Conservation (phyloP, 2,329 filamentous ascomycete species). For the Colletotrichum sp. region DNA sequence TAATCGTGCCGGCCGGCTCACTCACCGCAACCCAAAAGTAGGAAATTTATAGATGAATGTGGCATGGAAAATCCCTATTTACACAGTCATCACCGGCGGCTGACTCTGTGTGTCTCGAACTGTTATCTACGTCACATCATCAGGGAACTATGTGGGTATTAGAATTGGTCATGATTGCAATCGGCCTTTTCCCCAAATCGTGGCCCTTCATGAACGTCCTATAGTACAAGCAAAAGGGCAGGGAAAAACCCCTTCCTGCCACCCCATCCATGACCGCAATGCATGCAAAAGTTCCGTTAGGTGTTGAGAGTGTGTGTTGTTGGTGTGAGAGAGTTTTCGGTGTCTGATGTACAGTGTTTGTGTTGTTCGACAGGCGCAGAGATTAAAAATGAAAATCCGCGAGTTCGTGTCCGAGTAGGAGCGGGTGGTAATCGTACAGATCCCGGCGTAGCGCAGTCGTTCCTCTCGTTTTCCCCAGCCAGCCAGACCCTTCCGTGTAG, state of each 20-base stretch:
- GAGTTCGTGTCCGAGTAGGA: neutral
- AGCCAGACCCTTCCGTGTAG: neutral
- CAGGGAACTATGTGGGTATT: slow-evolving; percentile 1
- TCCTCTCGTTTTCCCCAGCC: neutral
- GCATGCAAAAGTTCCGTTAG: slow-evolving; percentile 18
- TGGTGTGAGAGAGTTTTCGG: slow-evolving; percentile 11
- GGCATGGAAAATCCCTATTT: too few relatives aligned
- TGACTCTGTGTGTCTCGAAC: too few relatives aligned
- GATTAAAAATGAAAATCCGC: neutral
- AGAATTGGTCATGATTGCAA: slow-evolving; percentile 20
- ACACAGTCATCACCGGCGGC: too few relatives aligned
- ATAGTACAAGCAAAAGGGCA: slow-evolving; percentile 21
- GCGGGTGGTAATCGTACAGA: neutral
- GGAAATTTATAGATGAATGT: too few relatives aligned
- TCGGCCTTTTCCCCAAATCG: slow-evolving; percentile 4
- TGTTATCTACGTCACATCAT: neutral
- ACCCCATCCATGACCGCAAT: slow-evolving; percentile 20
- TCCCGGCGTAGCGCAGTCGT: neutral
- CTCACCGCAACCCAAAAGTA: too few relatives aligned
- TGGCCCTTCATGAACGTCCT: slow-evolving; percentile 18
- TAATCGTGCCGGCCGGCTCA: too few relatives aligned
- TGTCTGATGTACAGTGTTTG: slow-evolving; percentile 9
- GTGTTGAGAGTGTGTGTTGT: neutral
- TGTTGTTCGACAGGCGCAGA: slow-evolving; percentile 4
- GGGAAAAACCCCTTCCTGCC: slow-evolving; percentile 18